phyloP scores from a whole-genome alignment of 805 yeast genomes.

The Soucietia sequanensis region DNA sequence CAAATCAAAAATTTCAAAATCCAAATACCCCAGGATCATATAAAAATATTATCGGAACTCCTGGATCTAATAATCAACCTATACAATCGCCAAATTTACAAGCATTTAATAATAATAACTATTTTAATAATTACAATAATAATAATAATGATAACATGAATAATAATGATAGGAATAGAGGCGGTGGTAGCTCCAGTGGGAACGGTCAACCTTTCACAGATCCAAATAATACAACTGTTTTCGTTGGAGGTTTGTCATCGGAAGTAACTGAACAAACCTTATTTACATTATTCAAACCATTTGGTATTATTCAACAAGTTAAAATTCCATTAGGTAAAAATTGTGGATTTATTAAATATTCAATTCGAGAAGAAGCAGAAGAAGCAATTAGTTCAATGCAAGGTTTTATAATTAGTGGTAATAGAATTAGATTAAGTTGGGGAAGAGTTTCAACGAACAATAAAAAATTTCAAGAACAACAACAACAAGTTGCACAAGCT shows the following conservation, averaged over 20 bases:
- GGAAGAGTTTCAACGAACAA: slow-evolving; percentile 53
- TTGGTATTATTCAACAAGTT: slow-evolving; percentile 67
- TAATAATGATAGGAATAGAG: too few species aligned
- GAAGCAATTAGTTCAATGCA: slow-evolving; percentile 84
- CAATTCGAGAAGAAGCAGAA: slow-evolving; percentile 78
- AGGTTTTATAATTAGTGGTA: slow-evolving; percentile 83
- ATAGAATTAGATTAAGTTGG: slow-evolving; percentile 84
- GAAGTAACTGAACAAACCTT: slow-evolving; percentile 63
- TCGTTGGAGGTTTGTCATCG: slow-evolving; percentile 72
- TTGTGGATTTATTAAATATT: slow-evolving; percentile 86
- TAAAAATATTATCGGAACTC: too few species aligned
- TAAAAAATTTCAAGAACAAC: slow-evolving; percentile 32
- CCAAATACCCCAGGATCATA: too few species aligned
- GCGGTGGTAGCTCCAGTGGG: too few species aligned
- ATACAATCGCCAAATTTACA: too few species aligned
- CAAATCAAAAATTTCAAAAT: too few species aligned
- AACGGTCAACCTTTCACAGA: slow-evolving; percentile 46
- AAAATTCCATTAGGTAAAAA: slow-evolving; percentile 80
- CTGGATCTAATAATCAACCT: too few species aligned
- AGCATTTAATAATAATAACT: too few species aligned
- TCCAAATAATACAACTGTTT: slow-evolving; percentile 71
- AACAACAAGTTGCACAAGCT: slow-evolving; percentile 30
- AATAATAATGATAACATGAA: too few species aligned
- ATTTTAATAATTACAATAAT: too few species aligned
- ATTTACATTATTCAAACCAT: slow-evolving; percentile 63